phyloP scores from a whole-genome alignment of 2,329 filamentous ascomycete species.

The Rhinocladiella mackenziei region DNA sequence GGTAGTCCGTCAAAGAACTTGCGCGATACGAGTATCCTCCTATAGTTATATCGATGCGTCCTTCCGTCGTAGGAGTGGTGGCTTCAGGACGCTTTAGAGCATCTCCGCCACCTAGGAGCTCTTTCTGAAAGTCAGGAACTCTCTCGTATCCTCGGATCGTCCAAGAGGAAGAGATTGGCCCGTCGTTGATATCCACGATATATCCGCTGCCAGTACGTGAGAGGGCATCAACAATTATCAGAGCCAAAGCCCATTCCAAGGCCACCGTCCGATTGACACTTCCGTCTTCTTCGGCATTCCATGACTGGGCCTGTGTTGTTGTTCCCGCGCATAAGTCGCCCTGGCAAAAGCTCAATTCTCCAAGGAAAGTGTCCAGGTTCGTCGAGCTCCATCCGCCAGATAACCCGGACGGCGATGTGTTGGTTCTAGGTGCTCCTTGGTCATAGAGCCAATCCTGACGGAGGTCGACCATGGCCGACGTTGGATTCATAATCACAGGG shows the following conservation, averaged over 20 bases:
- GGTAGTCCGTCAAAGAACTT: conserved; percentile 6
- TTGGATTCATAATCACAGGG: neutral
- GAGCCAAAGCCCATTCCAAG: conserved; percentile 7
- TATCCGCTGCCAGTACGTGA: conserved; percentile 1
- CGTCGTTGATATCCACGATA: neutral
- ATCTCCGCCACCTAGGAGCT: conserved; percentile 1
- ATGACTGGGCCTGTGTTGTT: neutral
- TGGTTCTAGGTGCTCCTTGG: no score
- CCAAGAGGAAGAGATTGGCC: neutral
- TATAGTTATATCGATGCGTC: neutral
- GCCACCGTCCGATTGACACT: conserved; percentile 7
- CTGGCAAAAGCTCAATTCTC: neutral
- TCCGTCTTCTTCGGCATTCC: conserved; percentile 1
- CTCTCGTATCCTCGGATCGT: neutral
- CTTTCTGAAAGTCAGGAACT: conserved; percentile 2
- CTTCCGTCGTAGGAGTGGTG: neutral
- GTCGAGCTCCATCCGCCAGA: neutral
- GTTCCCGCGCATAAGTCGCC: neutral
- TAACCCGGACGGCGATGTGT: neutral
- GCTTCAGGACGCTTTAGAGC: conserved; percentile 1
- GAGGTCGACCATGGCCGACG: neutral
- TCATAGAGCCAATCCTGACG: neutral
- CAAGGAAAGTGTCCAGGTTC: neutral
- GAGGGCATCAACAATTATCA: conserved; percentile 6
- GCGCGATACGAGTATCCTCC: conserved; percentile 4